Conservation (phyloP, 208 protist species). For the Giardia muris region DNA sequence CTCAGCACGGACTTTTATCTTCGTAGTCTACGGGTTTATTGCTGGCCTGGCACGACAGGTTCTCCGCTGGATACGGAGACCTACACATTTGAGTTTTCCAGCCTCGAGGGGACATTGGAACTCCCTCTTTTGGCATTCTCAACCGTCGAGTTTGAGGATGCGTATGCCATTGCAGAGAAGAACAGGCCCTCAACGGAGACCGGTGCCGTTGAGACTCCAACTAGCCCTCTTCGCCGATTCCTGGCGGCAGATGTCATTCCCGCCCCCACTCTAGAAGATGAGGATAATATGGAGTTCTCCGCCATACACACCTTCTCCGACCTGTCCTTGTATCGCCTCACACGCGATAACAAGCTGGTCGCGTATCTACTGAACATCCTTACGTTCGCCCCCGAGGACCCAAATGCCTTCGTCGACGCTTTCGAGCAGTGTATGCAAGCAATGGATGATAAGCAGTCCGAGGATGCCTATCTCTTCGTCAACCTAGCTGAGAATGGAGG, state of each 20-base stretch:
- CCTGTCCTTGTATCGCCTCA: neutral
- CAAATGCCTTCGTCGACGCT: neutral
- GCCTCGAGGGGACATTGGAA: neutral
- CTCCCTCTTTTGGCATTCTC: neutral
- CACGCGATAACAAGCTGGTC: neutral
- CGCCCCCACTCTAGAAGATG: neutral
- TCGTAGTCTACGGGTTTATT: neutral
- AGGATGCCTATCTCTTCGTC: neutral
- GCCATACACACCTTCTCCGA: neutral
- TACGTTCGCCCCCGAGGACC: neutral
- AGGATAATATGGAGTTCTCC: neutral
- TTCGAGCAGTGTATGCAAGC: neutral
- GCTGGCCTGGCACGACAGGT: neutral
- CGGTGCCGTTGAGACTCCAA: neutral
- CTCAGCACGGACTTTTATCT: neutral
- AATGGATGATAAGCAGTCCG: neutral
- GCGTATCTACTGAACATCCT: neutral
- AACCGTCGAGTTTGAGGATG: neutral
- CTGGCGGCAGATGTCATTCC: neutral
- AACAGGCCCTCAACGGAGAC: neutral
- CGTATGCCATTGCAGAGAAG: neutral
- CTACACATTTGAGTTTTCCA: neutral
- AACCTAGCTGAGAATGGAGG: conserved; percentile 12
- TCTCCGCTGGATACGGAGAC: neutral
- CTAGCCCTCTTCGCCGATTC: neutral